phyloP scores from a whole-genome alignment of 352 stramenopile genomes.

The Phytophthora litchii region DNA sequence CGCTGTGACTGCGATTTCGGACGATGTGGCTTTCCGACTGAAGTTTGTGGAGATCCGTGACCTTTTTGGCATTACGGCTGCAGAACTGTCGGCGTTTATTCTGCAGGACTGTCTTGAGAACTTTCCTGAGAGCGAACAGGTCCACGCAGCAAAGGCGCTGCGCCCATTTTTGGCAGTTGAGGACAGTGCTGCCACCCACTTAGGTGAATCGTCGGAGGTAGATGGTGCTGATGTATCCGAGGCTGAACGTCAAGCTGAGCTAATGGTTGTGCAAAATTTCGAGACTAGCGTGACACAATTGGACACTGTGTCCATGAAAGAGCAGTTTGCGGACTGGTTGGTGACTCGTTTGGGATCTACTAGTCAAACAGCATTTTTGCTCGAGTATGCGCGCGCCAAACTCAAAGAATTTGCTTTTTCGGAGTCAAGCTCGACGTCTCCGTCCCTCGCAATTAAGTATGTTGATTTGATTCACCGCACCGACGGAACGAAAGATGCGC shows the following conservation, averaged over 20 bases:
- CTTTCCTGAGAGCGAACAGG: slow-evolving; percentile 62
- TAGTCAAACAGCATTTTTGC: slow-evolving; percentile 48
- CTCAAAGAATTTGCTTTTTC: slow-evolving; percentile 55
- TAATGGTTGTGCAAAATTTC: slow-evolving; percentile 55
- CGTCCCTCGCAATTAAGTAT: slow-evolving; percentile 54
- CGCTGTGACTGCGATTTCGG: slow-evolving; percentile 60
- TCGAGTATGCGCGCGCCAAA: slow-evolving; percentile 61
- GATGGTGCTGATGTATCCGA: slow-evolving; percentile 33
- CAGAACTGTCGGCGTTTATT: slow-evolving; percentile 74
- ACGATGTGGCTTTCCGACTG: slow-evolving; percentile 75
- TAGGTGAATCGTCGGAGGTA: slow-evolving; percentile 22
- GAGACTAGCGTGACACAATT: slow-evolving; percentile 60
- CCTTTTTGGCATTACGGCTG: slow-evolving; percentile 69
- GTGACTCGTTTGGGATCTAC: slow-evolving; percentile 53
- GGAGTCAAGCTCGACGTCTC: slow-evolving; percentile 20
- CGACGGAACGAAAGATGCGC: slow-evolving; percentile 51
- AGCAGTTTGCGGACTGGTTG: slow-evolving; percentile 73
- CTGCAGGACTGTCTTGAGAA: slow-evolving; percentile 60
- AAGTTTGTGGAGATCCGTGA: slow-evolving; percentile 81
- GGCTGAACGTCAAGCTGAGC: slow-evolving; percentile 49
- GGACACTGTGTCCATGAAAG: slow-evolving; percentile 54
- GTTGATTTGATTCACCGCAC: slow-evolving; percentile 80
- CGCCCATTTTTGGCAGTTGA: slow-evolving; percentile 47
- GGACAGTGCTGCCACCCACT: slow-evolving; percentile 7
- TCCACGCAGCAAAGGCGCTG: slow-evolving; percentile 60